These are phyloP conservation scores for Cystoderma amianthinum DNA, from an alignment of 768 basidiomycete genomes.

Conservation along the genomic window DNA sequence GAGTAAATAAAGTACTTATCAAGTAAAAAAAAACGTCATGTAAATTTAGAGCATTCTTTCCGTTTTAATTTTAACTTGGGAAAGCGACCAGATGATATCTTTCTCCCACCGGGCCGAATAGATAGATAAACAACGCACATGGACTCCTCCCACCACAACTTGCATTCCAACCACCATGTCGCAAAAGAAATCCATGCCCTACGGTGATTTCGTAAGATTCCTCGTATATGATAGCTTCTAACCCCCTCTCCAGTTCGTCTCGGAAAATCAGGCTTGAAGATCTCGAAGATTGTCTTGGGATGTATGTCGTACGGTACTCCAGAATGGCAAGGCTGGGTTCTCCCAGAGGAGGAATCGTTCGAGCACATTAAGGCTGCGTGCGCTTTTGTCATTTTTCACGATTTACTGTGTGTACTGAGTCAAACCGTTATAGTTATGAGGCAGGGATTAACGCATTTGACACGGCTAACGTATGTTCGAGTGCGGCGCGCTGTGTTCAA, in stretches of 20 bases:
- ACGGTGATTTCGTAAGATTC: slow-evolving; percentile 11
- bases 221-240: neutral
- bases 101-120: no score
- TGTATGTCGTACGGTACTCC: slow-evolving; percentile 52
- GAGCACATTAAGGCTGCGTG: slow-evolving; percentile 40
- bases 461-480: slow-evolving; percentile 37
- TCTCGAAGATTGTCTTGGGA: slow-evolving; percentile 61
- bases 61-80: no score
- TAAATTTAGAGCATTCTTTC: no score
- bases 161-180: neutral
- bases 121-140: neutral
- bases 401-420: neutral
- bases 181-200: slow-evolving; percentile 14
- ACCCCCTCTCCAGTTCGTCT: slow-evolving; percentile 27
- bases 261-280: slow-evolving; percentile 50
- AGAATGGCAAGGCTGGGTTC: slow-evolving; percentile 43
- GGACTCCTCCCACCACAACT: neutral
- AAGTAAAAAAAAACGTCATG: no score
- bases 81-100: no score
- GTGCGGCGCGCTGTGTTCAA: neutral
- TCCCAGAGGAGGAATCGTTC: slow-evolving; percentile 40
- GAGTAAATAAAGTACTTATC: no score
- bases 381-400: neutral
- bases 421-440: slow-evolving; percentile 36
- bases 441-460: slow-evolving; percentile 60